Evolutionary conservation across 345 rosid genomes (phyloP).

Genomic region (Schrenkiella parvula): DNA sequence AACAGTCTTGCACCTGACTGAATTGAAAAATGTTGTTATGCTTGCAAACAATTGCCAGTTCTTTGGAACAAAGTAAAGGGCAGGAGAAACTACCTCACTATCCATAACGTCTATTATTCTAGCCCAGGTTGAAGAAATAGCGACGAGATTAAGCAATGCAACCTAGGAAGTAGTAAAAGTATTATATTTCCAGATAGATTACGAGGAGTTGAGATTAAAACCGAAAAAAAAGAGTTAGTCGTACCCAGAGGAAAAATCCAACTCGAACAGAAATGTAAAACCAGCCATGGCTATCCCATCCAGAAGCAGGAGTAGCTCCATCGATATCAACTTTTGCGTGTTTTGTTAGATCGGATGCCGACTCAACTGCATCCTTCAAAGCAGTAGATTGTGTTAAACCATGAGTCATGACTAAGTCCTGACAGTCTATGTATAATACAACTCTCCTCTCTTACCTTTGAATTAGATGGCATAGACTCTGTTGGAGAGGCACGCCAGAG

Average conservation of each 20-base stretch:
- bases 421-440: not conserved
- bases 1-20: slow-evolving; percentile 99
- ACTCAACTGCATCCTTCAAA: slow-evolving; percentile 42
- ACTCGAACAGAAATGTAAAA: slow-evolving; percentile 75
- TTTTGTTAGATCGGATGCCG: slow-evolving; percentile 38
- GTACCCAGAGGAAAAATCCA: slow-evolving; percentile 89
- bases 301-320: slow-evolving; percentile 37
- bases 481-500: slow-evolving; percentile 68
- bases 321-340: slow-evolving; percentile 24
- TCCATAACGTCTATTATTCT: slow-evolving; percentile 93
- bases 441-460: slow-evolving; percentile 43
- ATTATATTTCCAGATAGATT: not conserved
- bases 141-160: slow-evolving; percentile 82
- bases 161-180: slow-evolving; percentile 42
- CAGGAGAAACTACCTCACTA: slow-evolving; percentile 56
- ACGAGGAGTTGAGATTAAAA: not conserved
- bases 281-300: slow-evolving; percentile 61
- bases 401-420: not conserved
- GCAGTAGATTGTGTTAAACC: slow-evolving; percentile 20
- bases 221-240: slow-evolving; percentile 5
- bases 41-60: slow-evolving; percentile 3
- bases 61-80: not conserved
- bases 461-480: slow-evolving; percentile 36
- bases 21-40: slow-evolving; percentile 33
- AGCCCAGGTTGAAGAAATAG: slow-evolving; percentile 97